These are phyloP conservation scores for Metschnikowia bowlesiae DNA, from an alignment of 805 yeast genomes.

Conservation along the genomic window DNA sequence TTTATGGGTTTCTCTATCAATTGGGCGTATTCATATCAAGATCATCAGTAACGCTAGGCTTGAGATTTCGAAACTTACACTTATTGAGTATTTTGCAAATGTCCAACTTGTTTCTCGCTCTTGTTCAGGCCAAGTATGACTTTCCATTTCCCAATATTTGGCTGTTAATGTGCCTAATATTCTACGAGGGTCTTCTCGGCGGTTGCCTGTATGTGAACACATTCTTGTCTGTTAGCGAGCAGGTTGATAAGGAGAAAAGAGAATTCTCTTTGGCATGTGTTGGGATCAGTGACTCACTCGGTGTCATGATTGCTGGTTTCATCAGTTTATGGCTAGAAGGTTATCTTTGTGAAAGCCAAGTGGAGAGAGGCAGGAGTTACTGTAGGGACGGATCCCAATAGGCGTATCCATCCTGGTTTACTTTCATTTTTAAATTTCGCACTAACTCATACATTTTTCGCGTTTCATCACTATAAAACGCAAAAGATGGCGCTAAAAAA, in stretches of 20 bases:
- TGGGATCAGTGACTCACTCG: constrained; percentile 79
- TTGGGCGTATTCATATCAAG: constrained; percentile 89
- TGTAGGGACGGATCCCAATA: constrained; percentile 37
- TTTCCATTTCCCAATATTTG: constrained; percentile 57
- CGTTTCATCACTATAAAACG: not conserved
- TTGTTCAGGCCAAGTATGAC: constrained; percentile 61
- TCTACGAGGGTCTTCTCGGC: constrained; percentile 88
- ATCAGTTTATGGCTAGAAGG: constrained; percentile 74
- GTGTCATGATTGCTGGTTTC: constrained; percentile 77
- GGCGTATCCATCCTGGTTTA: not conserved
- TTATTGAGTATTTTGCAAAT: constrained; percentile 63
- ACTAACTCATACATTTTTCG: not conserved
- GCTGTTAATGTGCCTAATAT: constrained; percentile 55
- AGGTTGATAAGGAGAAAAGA: constrained; percentile 34
- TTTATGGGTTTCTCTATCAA: constrained; percentile 86
- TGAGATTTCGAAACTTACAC: constrained; percentile 57
- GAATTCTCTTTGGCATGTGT: constrained; percentile 77
- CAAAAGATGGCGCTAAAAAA: not conserved
- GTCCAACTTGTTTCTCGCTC: constrained; percentile 53
- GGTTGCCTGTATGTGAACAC: constrained; percentile 91
- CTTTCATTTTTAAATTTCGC: not conserved
- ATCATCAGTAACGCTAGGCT: constrained; percentile 64
- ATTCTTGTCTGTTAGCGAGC: constrained; percentile 68
- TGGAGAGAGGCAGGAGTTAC: constrained; percentile 72
- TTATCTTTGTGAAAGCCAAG: constrained; percentile 65